Percentiles rank a stretch among this genome's conserved stretches.
These are phyloP conservation scores for Debaryomyces singareniensis DNA, from an alignment of 1,139 yeast genomes.

Conservation along the genomic window DNA sequence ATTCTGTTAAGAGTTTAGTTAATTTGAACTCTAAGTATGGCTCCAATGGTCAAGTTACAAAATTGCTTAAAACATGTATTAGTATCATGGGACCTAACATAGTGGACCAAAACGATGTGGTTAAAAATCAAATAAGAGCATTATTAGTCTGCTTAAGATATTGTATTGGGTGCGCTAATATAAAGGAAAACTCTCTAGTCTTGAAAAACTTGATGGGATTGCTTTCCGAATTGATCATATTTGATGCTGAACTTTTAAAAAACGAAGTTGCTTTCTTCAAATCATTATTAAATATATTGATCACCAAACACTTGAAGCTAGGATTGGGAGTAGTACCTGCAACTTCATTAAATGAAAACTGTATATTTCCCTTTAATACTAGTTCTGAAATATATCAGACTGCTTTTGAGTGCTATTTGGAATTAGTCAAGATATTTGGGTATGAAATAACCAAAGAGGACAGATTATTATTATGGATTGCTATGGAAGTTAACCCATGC, in stretches of 20 bases:
- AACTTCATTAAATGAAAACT: slow-evolving; percentile 28
- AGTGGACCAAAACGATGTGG: slow-evolving; percentile 15
- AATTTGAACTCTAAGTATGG: slow-evolving; percentile 26
- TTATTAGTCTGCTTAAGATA: slow-evolving; percentile 24
- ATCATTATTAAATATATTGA: slow-evolving; percentile 24
- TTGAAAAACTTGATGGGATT: slow-evolving; percentile 21
- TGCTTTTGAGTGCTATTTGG: slow-evolving; percentile 36
- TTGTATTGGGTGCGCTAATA: slow-evolving; percentile 28
- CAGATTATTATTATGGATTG: slow-evolving; percentile 35
- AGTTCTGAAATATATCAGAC: slow-evolving; percentile 28
- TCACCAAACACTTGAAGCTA: slow-evolving; percentile 32
- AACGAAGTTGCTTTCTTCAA: slow-evolving; percentile 27
- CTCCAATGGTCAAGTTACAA: slow-evolving; percentile 17
- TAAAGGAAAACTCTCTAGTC: slow-evolving; percentile 22
- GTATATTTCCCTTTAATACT: slow-evolving; percentile 36
- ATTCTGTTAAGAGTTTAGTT: slow-evolving; percentile 16
- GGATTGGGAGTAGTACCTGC: slow-evolving; percentile 29
- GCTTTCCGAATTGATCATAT: slow-evolving; percentile 36
- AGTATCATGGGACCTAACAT: slow-evolving; percentile 37
- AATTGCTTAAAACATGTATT: slow-evolving; percentile 24
- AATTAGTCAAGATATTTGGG: slow-evolving; percentile 35
- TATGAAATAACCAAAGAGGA: slow-evolving; percentile 29
- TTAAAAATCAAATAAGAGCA: slow-evolving; percentile 20
- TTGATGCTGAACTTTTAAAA: slow-evolving; percentile 30
- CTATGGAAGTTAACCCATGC: slow-evolving; percentile 39